phyloP scores from a whole-genome alignment of 768 basidiomycete genomes.

The Panaeolus papilionaceus region DNA sequence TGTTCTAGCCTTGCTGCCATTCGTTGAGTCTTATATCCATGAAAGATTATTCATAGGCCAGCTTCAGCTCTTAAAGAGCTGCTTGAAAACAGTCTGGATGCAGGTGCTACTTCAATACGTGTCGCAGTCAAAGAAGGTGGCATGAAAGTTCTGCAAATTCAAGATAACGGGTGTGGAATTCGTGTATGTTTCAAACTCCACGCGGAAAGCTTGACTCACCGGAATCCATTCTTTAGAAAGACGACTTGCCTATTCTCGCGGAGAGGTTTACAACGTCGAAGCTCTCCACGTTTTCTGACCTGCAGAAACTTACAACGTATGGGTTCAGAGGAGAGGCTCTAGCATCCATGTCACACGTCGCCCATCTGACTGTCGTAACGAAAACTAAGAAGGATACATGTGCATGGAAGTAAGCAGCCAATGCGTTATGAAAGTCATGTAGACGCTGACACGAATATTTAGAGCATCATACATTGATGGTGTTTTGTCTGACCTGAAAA shows the following conservation, averaged over 20 bases:
- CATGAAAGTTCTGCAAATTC: constrained; percentile 92
- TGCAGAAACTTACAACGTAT: constrained; percentile 86
- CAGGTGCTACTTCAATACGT: constrained; percentile 85
- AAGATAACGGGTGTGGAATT: constrained; percentile 97
- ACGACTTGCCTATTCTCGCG: constrained; percentile 88
- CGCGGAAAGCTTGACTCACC: neutral
- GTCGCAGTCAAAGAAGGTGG: constrained; percentile 95
- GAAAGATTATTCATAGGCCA: constrained; percentile 60
- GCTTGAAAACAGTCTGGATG: constrained; percentile 95
- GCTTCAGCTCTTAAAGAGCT: constrained; percentile 96
- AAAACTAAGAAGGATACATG: constrained; percentile 84
- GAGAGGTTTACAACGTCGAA: constrained; percentile 97
- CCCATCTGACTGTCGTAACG: constrained; percentile 87
- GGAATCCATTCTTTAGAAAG: constrained; percentile 57
- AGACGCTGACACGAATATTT: neutral
- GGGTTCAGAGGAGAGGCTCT: constrained; percentile 98
- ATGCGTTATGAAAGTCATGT: neutral
- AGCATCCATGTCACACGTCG: constrained; percentile 94
- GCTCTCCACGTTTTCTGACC: constrained; percentile 82
- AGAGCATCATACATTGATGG: constrained; percentile 90
- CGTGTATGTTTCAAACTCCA: constrained; percentile 57
- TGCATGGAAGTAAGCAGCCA: constrained; percentile 86
- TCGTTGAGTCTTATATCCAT: constrained; percentile 18
- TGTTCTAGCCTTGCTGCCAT: constrained; percentile 18
- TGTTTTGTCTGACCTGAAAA: constrained; percentile 67